Percentiles rank a stretch among this genome's conserved stretches.
These are phyloP conservation scores for Ceratobasidium sp. DNA, from an alignment of 1,284 basidiomycete genomes.

Conservation along the genomic window DNA sequence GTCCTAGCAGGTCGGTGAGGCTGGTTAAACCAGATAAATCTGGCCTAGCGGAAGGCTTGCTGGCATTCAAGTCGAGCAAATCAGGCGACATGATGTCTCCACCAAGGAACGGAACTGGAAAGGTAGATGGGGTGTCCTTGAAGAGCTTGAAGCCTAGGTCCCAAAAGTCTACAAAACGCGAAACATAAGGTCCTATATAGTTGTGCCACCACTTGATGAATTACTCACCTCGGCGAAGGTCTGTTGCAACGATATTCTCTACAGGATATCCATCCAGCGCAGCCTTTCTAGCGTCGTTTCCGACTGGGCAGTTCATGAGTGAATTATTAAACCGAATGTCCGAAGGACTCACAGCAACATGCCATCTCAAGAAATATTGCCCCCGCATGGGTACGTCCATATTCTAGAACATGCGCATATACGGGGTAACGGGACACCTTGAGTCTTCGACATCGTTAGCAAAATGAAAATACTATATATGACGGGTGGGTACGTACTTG, in stretches of 20 bases:
- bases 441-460: constrained; percentile 52
- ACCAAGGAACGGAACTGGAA: constrained; percentile 60
- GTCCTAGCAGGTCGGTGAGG: constrained; percentile 60
- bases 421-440: constrained; percentile 58
- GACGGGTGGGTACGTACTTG: constrained; percentile 54
- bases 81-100: constrained; percentile 58
- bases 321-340: neutral
- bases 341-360: constrained; percentile 60
- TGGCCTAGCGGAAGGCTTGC: constrained; percentile 51
- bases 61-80: constrained; percentile 49
- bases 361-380: constrained; percentile 63
- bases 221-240: constrained; percentile 52
- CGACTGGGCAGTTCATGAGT: constrained; percentile 54
- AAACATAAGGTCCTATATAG: neutral
- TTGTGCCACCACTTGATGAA: constrained; percentile 24
- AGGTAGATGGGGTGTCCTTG: constrained; percentile 54
- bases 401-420: constrained; percentile 58
- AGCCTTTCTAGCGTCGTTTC: constrained; percentile 59
- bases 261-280: constrained; percentile 58
- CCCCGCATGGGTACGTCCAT: constrained; percentile 55
- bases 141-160: constrained; percentile 55
- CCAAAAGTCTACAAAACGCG: constrained; percentile 52
- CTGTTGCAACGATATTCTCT: constrained; percentile 54
- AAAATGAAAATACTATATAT: constrained; percentile 11
- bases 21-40: constrained; percentile 54